phyloP scores from a whole-genome alignment of 139 green algal species.

The Ostreobium quekettii region DNA sequence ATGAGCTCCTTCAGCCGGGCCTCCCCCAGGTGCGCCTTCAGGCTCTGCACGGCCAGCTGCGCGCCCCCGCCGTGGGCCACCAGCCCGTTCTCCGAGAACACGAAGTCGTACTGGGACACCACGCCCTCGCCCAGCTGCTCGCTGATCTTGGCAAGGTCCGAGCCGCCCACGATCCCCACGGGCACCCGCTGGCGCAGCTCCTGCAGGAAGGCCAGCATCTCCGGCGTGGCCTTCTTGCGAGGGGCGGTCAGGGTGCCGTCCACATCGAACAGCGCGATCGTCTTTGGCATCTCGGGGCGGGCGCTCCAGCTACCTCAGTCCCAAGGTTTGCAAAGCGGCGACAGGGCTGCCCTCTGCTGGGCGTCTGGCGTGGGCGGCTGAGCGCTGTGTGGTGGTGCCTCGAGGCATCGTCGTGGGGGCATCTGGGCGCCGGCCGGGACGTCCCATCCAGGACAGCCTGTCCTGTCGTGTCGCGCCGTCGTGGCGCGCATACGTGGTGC shows the following conservation, averaged over 20 bases:
- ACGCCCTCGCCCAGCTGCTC: conserved; percentile 89
- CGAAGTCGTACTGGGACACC: conserved; percentile 81
- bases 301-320: too few relatives aligned
- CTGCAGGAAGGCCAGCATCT: conserved; percentile 70
- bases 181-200: conserved; percentile 74
- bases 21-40: conserved; percentile 60
- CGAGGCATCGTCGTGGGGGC: too few relatives aligned
- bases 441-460: too few relatives aligned
- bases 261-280: conserved; percentile 91
- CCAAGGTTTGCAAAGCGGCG: too few relatives aligned
- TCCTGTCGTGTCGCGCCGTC: too few relatives aligned
- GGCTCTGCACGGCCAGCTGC: conserved; percentile 54
- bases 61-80: conserved; percentile 83
- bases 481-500: too few relatives aligned
- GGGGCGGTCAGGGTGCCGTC: conserved; percentile 89
- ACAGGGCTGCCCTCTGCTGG: too few relatives aligned
- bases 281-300: conserved; percentile 24
- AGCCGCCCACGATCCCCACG: conserved; percentile 95
- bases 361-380: too few relatives aligned
- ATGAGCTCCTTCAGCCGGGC: conserved; percentile 82
- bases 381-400: too few relatives aligned
- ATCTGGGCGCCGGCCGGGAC: too few relatives aligned
- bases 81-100: conserved; percentile 97
- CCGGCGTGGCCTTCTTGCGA: conserved; percentile 53
- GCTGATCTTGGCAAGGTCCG: conserved; percentile 88